Base-by-base conservation (phyloP, 768 basidiomycete species). In the Steccherinum ochraceum region DNA sequence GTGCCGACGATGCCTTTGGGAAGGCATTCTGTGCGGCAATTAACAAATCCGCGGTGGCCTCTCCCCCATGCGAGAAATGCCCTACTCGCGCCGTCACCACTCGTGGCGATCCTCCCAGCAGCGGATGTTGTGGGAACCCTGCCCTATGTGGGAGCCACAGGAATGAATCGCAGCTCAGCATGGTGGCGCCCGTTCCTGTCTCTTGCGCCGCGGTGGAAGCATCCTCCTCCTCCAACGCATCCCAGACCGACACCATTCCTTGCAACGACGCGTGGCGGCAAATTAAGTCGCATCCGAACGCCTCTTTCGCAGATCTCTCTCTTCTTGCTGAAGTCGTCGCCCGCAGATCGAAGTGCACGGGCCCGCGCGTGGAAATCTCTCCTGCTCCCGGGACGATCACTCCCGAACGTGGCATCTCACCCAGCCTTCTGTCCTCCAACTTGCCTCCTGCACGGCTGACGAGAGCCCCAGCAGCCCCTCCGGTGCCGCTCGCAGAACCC, bases 321-420 rank as follows among this genome's bases (percentile, higher is more conserved):
- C 74, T 95, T 48, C 78, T 95, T 41, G 93, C 93, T 2, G 90
- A 91, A 47, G 93, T 95, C 40, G 91, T 94, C 40, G 84, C 89
- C 5, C 86, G 89, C 49, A 76, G 86, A 47, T 84, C 89, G 40
- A 83, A 79, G 63, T 92, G 89, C 62, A 78, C 74, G 1, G 88
- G 88, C 16, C 84, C 89, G 13, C 75, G 74, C 35, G 74, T 89
- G 35, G 72, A 80, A 41, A 71, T 85, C 49, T 79, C 80, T 10
- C 79, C 77, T 10, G 74, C 76, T 13, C 73, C 70, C 2, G 78
- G 74, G 5, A 67, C 76, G 26, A 55, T 71, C 50, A 74, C 76
- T 1, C 77, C 77, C 10, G 81, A 81, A 61, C 67, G 73, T 41
- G 58, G 63, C 5, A 49, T 67, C 27, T 70, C 73, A n/a, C 69